These are phyloP conservation scores for Fusarium sp. DNA, from an alignment of 2,329 filamentous ascomycete genomes.

Conservation along the genomic window DNA sequence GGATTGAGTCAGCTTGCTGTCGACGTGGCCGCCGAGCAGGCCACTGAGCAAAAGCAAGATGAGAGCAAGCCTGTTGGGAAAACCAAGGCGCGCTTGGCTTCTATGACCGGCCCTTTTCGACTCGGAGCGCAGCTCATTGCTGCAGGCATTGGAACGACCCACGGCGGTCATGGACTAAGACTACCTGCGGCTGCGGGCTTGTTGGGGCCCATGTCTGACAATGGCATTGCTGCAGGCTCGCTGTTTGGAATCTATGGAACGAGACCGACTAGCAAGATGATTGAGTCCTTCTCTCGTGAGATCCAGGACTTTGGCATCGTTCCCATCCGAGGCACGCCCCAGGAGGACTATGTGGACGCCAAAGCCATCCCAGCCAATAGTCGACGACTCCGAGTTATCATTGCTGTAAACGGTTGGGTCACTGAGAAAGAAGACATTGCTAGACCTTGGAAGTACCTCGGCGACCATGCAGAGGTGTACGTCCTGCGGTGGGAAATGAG, in stretches of 20 bases:
- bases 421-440: slow-evolving; percentile 75
- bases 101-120: slow-evolving; percentile 61
- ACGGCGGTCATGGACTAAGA: slow-evolving; percentile 81
- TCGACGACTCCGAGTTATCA: slow-evolving; percentile 81
- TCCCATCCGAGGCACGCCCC: slow-evolving; percentile 69
- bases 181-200: slow-evolving; percentile 81
- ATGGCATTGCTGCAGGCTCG: slow-evolving; percentile 81
- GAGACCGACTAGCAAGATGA: slow-evolving; percentile 84
- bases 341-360: slow-evolving; percentile 59
- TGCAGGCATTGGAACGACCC: slow-evolving; percentile 82
- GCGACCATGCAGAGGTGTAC: slow-evolving; percentile 80
- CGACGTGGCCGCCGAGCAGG: slow-evolving; percentile 49
- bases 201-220: slow-evolving; percentile 83
- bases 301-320: slow-evolving; percentile 91
- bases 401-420: slow-evolving; percentile 87
- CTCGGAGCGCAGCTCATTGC: slow-evolving; percentile 82
- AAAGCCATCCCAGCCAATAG: slow-evolving; percentile 66
- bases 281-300: slow-evolving; percentile 88
- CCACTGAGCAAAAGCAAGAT: slow-evolving; percentile 58
- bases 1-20: slow-evolving; percentile 81
- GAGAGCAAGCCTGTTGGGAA: slow-evolving; percentile 73
- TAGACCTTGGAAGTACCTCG: slow-evolving; percentile 82
- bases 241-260: slow-evolving; percentile 93
- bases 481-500: slow-evolving; percentile 86
- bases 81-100: slow-evolving; percentile 74